phyloP scores from a whole-genome alignment of 2,329 filamentous ascomycete genomes.

The Hymenoscyphus albidus region DNA sequence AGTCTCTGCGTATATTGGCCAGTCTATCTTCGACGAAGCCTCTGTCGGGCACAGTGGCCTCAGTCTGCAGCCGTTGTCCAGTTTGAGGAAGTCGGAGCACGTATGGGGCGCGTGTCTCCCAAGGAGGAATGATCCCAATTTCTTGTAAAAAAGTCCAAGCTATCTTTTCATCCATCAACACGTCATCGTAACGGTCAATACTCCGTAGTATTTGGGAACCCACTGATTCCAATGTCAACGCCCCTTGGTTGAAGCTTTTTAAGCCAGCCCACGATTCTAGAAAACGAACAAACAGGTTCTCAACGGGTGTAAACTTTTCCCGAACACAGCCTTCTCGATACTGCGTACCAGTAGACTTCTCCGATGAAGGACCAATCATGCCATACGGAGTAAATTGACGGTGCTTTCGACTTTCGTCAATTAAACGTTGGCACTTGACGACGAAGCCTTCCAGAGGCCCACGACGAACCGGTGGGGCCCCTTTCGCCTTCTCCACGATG shows the following conservation, averaged over 20 bases:
- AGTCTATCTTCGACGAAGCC: constrained; percentile 42
- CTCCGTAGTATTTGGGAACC: constrained; percentile 63
- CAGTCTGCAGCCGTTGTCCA: constrained; percentile 30
- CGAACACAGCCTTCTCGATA: constrained; percentile 9
- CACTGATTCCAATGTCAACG: constrained; percentile 53
- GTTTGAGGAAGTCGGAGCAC: constrained; percentile 52
- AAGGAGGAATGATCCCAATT: constrained; percentile 65
- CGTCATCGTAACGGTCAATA: constrained; percentile 53
- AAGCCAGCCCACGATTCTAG: constrained; percentile 65
- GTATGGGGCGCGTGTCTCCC: constrained; percentile 65
- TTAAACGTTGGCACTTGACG: constrained; percentile 44
- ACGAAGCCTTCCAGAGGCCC: constrained; percentile 41
- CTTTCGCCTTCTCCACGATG: constrained; percentile 39
- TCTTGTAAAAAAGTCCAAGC: constrained; percentile 71
- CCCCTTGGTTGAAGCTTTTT: constrained; percentile 46
- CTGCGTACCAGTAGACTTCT: constrained; percentile 13
- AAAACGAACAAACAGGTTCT: constrained; percentile 49
- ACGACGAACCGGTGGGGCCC: not conserved
- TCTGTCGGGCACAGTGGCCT: constrained; percentile 35
- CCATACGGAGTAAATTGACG: constrained; percentile 50
- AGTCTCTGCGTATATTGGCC: constrained; percentile 53
- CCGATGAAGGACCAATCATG: constrained; percentile 41
- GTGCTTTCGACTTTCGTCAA: constrained; percentile 48
- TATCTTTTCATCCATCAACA: constrained; percentile 43
- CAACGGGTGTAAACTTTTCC: constrained; percentile 14